These are phyloP conservation scores for Suillus bovinus DNA, from an alignment of 768 basidiomycete species.

Conservation along the genomic window DNA sequence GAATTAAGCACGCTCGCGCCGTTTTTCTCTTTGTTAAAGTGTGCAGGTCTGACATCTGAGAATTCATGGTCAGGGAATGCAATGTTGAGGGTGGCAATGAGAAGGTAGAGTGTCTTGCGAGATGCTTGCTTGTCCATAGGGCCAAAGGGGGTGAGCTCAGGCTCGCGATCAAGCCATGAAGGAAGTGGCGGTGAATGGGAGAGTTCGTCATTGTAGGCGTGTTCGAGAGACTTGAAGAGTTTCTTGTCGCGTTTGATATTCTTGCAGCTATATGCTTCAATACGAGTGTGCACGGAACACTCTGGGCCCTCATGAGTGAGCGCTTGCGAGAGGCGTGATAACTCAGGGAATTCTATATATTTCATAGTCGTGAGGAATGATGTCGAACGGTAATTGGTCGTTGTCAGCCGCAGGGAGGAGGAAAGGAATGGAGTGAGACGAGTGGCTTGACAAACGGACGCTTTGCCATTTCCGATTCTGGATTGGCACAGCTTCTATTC, in stretches of 20 bases:
- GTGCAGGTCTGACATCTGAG: constrained; percentile 84
- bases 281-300: constrained; percentile 85
- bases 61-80: constrained; percentile 99
- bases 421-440: not conserved
- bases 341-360: constrained; percentile 82
- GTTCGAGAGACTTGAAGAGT: constrained; percentile 90
- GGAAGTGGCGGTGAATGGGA: constrained; percentile 85
- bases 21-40: constrained; percentile 83
- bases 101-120: constrained; percentile 91
- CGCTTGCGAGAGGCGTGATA: constrained; percentile 73
- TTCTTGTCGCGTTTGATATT: constrained; percentile 96
- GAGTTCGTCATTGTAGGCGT: constrained; percentile 74
- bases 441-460: constrained; percentile 10
- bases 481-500: constrained; percentile 14
- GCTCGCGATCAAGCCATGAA: constrained; percentile 70
- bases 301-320: constrained; percentile 87
- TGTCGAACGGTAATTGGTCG: not conserved
- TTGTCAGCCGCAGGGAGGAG: constrained; percentile 3
- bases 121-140: constrained; percentile 83
- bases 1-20: constrained; percentile 79
- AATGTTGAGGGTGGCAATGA: constrained; percentile 95
- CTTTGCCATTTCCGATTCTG: constrained; percentile 12
- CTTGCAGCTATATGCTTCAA: constrained; percentile 98
- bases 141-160: constrained; percentile 86
- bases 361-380: constrained; percentile 56